A percentile compares a stretch with the other conserved stretches of the same genome.
These are phyloP conservation scores for Pleomassaria siparia DNA, from an alignment of 2,329 filamentous ascomycete species.

Conservation along the genomic window DNA sequence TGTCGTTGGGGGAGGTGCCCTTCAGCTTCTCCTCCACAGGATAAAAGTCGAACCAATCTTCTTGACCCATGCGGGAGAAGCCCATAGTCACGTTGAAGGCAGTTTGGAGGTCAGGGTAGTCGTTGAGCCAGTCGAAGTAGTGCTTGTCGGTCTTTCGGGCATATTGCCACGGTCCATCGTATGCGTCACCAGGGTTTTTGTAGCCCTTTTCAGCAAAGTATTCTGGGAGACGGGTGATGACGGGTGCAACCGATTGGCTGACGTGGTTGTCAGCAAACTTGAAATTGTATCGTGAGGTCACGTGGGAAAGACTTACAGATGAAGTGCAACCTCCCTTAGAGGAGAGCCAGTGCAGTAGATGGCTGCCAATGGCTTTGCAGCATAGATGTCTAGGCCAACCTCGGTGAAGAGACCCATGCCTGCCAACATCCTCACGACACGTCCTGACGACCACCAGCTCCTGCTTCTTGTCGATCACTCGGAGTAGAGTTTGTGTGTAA, in stretches of 20 bases:
- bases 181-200: conserved; percentile 27
- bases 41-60: conserved; percentile 16
- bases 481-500: background rate
- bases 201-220: conserved; percentile 35
- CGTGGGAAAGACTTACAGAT: conserved; percentile 3
- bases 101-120: conserved; percentile 15
- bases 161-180: conserved; percentile 32
- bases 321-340: conserved; percentile 7
- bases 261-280: background rate
- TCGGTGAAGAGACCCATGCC: conserved; percentile 8
- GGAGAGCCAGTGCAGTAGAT: conserved; percentile 12
- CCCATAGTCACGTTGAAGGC: conserved; percentile 36
- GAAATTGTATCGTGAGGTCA: background rate
- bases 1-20: background rate
- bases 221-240: conserved; percentile 19
- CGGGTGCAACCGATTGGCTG: background rate
- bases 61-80: conserved; percentile 3
- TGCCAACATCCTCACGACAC: conserved; percentile 6
- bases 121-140: conserved; percentile 30
- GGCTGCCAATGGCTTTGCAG: conserved; percentile 4
- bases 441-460: background rate
- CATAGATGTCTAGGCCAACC: conserved; percentile 4
- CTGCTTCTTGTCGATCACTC: background rate
- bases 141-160: conserved; percentile 21
- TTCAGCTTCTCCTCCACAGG: conserved; percentile 16